Evolutionary conservation across 2,329 filamentous ascomycete species (phyloP).

Genomic region (Penicillium psychrosexuale): DNA sequence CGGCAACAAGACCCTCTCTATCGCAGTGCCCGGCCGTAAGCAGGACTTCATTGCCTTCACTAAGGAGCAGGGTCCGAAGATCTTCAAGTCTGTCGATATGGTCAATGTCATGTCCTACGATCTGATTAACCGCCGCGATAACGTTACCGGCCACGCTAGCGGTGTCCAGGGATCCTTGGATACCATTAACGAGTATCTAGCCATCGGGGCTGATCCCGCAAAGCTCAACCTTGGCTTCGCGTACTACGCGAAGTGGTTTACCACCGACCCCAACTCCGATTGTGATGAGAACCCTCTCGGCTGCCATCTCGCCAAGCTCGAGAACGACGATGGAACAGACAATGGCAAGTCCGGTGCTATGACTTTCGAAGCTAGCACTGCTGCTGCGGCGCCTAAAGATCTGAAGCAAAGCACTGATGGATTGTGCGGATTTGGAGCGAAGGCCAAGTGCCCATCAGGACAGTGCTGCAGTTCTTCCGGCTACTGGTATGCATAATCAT

Average conservation of each 20-base stretch:
- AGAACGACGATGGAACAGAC: constrained; percentile 60
- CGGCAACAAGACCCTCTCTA: constrained; percentile 61
- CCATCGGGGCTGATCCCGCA: constrained; percentile 52
- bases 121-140: constrained; percentile 67
- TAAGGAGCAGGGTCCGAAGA: constrained; percentile 53
- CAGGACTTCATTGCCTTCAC: constrained; percentile 69
- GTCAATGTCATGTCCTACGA: constrained; percentile 73
- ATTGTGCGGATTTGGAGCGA: constrained; percentile 32
- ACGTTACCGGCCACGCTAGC: constrained; percentile 61
- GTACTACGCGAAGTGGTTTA: constrained; percentile 68
- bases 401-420: constrained; percentile 29
- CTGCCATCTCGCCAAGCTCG: constrained; percentile 58
- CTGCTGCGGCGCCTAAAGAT: constrained; percentile 23
- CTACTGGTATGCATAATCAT: constrained; percentile 29
- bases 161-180: constrained; percentile 56
- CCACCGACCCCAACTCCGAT: constrained; percentile 48
- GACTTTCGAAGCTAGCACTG: constrained; percentile 47
- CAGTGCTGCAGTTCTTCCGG: constrained; percentile 38
- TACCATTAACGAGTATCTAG: constrained; percentile 58
- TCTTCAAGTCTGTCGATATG: constrained; percentile 61
- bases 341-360: constrained; percentile 51
- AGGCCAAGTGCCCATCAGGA: constrained; percentile 30
- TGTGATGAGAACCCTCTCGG: constrained; percentile 52
- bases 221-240: constrained; percentile 66
- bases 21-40: constrained; percentile 62